These are phyloP conservation scores for Spironucleus salmonicida DNA, from an alignment of 208 protist species.

Conservation along the genomic window DNA sequence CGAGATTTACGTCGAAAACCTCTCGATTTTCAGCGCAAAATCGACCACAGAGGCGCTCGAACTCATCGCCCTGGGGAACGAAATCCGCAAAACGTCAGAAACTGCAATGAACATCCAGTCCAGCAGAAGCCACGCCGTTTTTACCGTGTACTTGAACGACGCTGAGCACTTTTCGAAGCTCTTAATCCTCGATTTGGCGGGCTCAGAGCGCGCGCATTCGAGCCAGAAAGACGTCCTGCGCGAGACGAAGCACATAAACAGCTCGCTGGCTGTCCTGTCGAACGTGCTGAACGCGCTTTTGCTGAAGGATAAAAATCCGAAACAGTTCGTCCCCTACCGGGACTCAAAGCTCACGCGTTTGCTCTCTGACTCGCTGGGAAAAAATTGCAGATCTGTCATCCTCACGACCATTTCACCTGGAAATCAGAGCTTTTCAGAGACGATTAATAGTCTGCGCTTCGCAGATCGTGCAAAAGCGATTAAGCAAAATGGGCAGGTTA, in stretches of 20 bases:
- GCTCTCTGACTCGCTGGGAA: slow-evolving; percentile 45
- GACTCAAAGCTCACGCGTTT: slow-evolving; percentile 50
- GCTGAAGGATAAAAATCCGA: background rate
- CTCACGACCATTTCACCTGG: background rate
- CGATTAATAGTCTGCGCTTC: background rate
- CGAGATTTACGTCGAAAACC: slow-evolving; percentile 23
- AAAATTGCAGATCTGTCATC: slow-evolving; percentile 41
- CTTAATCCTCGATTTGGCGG: slow-evolving; percentile 39
- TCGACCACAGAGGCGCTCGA: background rate
- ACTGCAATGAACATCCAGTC: slow-evolving; percentile 36
- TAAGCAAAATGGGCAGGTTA: background rate
- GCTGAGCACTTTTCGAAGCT: too few species aligned
- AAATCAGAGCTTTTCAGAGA: background rate
- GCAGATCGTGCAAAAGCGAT: slow-evolving; percentile 13
- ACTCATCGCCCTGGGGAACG: background rate
- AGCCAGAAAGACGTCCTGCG: background rate
- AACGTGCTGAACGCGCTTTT: slow-evolving; percentile 23
- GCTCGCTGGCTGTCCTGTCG: slow-evolving; percentile 20
- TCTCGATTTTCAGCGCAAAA: background rate
- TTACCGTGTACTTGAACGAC: slow-evolving; percentile 9
- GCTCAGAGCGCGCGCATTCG: slow-evolving; percentile 26
- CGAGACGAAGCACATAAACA: slow-evolving; percentile 29
- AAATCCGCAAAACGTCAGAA: background rate
- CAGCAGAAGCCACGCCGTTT: slow-evolving; percentile 28
- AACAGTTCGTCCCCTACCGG: slow-evolving; percentile 29